Percentiles rank a stretch among this genome's conserved stretches.
Evolutionary conservation across 495 filamentous ascomycete species (phyloP).

Genomic region (Bathelium albidoporum): DNA sequence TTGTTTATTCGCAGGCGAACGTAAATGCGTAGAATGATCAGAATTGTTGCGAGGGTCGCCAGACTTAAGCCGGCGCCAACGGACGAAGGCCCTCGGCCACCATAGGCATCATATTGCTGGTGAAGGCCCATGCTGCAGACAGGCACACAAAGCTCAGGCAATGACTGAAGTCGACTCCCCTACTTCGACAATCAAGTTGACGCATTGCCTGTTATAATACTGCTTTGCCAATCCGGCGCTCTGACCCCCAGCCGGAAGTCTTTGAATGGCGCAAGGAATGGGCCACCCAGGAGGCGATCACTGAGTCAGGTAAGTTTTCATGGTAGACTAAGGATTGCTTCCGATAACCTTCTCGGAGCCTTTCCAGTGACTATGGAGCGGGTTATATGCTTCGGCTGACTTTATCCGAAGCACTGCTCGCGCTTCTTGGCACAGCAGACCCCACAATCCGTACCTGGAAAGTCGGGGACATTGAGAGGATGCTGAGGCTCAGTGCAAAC

Average conservation of each 20-base stretch:
- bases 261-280: background rate
- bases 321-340: background rate
- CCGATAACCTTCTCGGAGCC: background rate
- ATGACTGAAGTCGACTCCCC: background rate
- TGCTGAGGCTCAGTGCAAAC: background rate
- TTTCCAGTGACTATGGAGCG: background rate
- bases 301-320: background rate
- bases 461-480: background rate
- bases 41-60: background rate
- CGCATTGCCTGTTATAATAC: background rate
- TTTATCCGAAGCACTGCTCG: background rate
- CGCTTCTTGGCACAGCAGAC: background rate
- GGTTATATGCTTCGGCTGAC: background rate
- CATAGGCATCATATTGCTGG: constrained; percentile 2
- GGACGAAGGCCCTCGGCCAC: background rate
- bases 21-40: constrained; percentile 3
- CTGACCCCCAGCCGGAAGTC: background rate
- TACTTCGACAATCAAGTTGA: background rate
- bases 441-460: background rate
- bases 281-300: background rate
- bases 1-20: constrained; percentile 3
- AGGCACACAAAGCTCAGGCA: background rate
- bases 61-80: background rate
- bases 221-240: background rate
- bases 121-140: background rate